Base-by-base conservation (phyloP, 331 rosid species). In the Quercus phellos region DNA sequence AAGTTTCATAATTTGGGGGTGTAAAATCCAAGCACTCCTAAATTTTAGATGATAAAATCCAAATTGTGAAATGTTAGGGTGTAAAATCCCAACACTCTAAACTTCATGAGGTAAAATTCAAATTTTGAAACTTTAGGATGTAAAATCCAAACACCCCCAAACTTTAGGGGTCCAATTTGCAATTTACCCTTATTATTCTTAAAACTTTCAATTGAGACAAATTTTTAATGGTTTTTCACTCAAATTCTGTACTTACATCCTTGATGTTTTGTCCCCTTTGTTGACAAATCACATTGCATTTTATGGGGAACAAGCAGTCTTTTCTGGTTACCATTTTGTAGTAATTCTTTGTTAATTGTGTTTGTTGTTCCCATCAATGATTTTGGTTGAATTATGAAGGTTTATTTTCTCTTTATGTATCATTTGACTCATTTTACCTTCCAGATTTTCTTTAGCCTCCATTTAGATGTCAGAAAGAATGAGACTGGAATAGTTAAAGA, bases 281-380 rank as follows among this genome's bases (percentile, higher is more conserved):
- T 70, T 66, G 67, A 50, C 38, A 59, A 51, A 76, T 61, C 35
- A 76, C 29, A 59, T 27, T 74, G 58, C 78, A 72, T 75, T 64
- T 24, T 66, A 38, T 63, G 19, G 17, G 21, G 22, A 29, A 7
- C 46, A 64, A 17, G 46, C 22, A 0, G 46, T 8, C 24, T 32
- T 16, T 26, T 32, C 12, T 64, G 32, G n/a, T 24, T 27, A 29
- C 70, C 70, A 30, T 30, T 29, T 64, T 18, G 50, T 29, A 64
- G 21, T 30, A 13, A 55, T 55, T 17, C 24, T 55, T 55, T 16
- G 26, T 55, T 55, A 5, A 19, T 55, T 19, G 8, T 55, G 9
- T 12, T 60, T 34, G 29, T 60, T 26, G 17, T 60, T 60, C 19
- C 27, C 13, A 26, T 26, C 38, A 26, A 26, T 60, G n/a, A 27